A percentile compares a stretch with the other conserved stretches of the same genome.
Evolutionary conservation across 164 flowering plant species (phyloP).

Genomic region (Buxus sempervirens): DNA sequence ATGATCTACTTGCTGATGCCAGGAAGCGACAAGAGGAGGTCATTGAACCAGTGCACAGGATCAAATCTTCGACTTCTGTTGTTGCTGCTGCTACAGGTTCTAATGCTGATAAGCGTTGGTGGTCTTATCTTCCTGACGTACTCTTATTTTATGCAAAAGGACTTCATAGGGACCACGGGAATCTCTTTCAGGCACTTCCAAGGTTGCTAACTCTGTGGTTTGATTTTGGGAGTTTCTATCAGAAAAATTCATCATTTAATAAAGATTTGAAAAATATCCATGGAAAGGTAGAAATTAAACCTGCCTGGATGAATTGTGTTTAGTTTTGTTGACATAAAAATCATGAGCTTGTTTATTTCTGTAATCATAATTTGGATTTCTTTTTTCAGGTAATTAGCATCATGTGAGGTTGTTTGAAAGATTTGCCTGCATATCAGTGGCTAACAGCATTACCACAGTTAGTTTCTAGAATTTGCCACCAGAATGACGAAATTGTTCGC

Average conservation of each 20-base stretch:
- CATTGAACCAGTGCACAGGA: conserved; percentile 36
- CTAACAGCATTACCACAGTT: conserved; percentile 88
- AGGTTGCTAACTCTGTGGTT: conserved; percentile 97
- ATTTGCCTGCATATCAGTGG: conserved; percentile 96
- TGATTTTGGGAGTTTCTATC: conserved; percentile 89
- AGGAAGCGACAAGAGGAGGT: conserved; percentile 87
- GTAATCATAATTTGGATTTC: too few relatives aligned
- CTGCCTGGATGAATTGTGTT: not conserved
- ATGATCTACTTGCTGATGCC: conserved; percentile 94
- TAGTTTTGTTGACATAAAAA: too few relatives aligned
- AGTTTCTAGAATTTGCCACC: conserved; percentile 98
- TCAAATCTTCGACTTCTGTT: conserved; percentile 37
- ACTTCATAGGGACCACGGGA: conserved; percentile 87
- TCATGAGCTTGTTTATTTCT: conserved; percentile 14
- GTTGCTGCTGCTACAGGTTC: conserved; percentile 30
- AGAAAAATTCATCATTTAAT: conserved; percentile 50
- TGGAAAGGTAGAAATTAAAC: conserved; percentile 45
- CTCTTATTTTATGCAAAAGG: conserved; percentile 88
- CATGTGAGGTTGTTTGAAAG: conserved; percentile 93
- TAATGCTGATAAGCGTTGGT: conserved; percentile 69
- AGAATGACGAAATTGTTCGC: conserved; percentile 83
- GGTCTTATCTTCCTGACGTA: conserved; percentile 77
- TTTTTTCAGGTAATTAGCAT: conserved; percentile 67
- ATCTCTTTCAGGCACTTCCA: conserved; percentile 97
- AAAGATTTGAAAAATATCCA: conserved; percentile 67